These are phyloP conservation scores for Parastagonospora nodorum DNA, from an alignment of 2,329 filamentous ascomycete genomes.

Conservation along the genomic window DNA sequence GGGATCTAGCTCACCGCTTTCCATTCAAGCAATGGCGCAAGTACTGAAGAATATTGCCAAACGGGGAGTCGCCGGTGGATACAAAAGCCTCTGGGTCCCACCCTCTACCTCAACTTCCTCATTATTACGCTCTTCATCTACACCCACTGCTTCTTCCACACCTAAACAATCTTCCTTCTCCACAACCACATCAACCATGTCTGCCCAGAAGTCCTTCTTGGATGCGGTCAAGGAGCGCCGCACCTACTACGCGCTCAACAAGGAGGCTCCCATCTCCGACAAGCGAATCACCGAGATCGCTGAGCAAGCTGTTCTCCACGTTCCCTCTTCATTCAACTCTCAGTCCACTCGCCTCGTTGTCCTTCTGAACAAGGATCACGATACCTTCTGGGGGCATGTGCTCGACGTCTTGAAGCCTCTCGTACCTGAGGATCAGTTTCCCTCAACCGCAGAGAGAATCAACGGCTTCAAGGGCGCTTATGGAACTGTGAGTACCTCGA, in stretches of 20 bases:
- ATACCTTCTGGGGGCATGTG: constrained; percentile 82
- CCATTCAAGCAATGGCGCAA: constrained; percentile 32
- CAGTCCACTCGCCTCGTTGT: constrained; percentile 81
- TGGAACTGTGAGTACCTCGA: constrained; percentile 66
- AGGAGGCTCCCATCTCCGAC: constrained; percentile 64
- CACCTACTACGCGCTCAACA: constrained; percentile 70
- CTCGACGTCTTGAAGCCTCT: constrained; percentile 68
- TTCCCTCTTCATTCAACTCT: constrained; percentile 86
- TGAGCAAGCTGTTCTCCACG: constrained; percentile 64
- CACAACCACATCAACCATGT: constrained; percentile 43
- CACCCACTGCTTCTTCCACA: constrained; percentile 7
- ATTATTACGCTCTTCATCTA: constrained; percentile 2
- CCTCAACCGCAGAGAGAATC: constrained; percentile 57
- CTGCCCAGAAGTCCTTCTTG: constrained; percentile 57
- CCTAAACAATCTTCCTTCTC: constrained; percentile 12
- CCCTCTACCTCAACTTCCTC: constrained; percentile 3
- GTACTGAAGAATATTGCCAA: constrained; percentile 43
- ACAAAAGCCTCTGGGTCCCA: constrained; percentile 20
- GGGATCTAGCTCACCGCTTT: constrained; percentile 10
- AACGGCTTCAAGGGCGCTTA: constrained; percentile 71
- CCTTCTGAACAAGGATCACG: constrained; percentile 80
- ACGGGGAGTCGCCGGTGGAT: constrained; percentile 20
- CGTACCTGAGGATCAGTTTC: constrained; percentile 68
- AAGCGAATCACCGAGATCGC: constrained; percentile 67
- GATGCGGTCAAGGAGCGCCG: constrained; percentile 71